Percentiles rank a stretch among this genome's conserved stretches.
phyloP scores from a whole-genome alignment of 176 grass and related monocot species.

The Triticum dicoccoides region DNA sequence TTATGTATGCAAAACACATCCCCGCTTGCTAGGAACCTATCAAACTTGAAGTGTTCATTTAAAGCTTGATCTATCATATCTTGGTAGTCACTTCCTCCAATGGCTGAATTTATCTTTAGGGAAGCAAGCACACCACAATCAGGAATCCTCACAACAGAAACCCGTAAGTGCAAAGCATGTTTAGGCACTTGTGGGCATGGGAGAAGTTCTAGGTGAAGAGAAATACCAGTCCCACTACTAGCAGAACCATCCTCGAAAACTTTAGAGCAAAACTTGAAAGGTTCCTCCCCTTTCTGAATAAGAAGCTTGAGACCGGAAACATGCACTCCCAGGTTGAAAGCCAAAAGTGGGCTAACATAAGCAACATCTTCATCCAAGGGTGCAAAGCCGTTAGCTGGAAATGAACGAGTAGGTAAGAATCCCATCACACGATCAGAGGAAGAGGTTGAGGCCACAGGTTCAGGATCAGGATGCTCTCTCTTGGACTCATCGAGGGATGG shows the following conservation, averaged over 20 bases:
- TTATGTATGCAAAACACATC: constrained; percentile 76
- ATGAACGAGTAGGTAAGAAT: constrained; percentile 47
- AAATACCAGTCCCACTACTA: constrained; percentile 24
- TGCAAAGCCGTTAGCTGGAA: constrained; percentile 17
- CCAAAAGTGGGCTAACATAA: constrained; percentile 80
- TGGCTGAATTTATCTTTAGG: constrained; percentile 59
- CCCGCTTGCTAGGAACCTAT: constrained; percentile 77
- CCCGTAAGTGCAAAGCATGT: constrained; percentile 80
- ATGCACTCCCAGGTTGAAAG: constrained; percentile 93
- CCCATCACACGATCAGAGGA: constrained; percentile 49
- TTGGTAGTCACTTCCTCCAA: constrained; percentile 69
- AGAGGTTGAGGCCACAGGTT: constrained; percentile 5
- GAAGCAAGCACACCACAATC: constrained; percentile 87
- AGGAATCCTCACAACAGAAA: constrained; percentile 85
- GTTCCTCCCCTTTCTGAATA: constrained; percentile 47
- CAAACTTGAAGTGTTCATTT: constrained; percentile 76
- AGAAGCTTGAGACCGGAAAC: constrained; percentile 70
- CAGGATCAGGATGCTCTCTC: constrained; percentile 9
- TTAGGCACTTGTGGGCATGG: constrained; percentile 66
- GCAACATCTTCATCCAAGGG: constrained; percentile 47
- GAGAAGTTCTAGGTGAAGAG: constrained; percentile 61
- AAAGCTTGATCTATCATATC: constrained; percentile 77
- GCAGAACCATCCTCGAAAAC: constrained; percentile 7
- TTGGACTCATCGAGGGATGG: constrained; percentile 9
- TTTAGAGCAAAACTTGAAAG: constrained; percentile 55